These are phyloP conservation scores for Coemansia sp. DNA, from an alignment of 192 early-diverging fungal genomes.

Conservation along the genomic window DNA sequence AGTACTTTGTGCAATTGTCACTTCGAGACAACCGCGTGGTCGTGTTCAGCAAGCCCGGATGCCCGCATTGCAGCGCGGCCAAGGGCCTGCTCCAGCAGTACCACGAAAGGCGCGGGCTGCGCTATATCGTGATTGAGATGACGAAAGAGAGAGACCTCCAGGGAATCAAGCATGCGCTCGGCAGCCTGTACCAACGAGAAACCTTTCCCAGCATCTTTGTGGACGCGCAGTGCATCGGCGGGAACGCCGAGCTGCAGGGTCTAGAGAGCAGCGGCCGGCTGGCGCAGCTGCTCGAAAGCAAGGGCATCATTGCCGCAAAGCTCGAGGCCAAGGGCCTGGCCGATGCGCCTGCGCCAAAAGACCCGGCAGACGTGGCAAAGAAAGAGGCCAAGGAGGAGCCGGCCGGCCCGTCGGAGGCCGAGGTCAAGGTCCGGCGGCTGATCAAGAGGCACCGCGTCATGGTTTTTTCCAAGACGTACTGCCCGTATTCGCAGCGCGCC, in stretches of 20 bases:
- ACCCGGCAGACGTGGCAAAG: not conserved
- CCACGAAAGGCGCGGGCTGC: conserved; percentile 23
- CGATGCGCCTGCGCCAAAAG: not conserved
- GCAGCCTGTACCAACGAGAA: conserved; percentile 54
- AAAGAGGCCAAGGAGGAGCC: not conserved
- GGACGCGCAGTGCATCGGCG: conserved; percentile 60
- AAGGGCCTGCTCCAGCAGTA: conserved; percentile 52
- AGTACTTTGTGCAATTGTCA: conserved; percentile 19
- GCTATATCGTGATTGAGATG: conserved; percentile 54
- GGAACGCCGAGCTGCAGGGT: conserved; percentile 51
- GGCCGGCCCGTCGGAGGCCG: conserved; percentile 10
- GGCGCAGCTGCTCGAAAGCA: conserved; percentile 41
- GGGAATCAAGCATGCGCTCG: conserved; percentile 54
- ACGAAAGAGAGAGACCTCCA: conserved; percentile 37
- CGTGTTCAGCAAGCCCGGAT: conserved; percentile 73
- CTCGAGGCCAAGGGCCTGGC: not conserved
- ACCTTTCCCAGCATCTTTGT: conserved; percentile 69
- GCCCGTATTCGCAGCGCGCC: conserved; percentile 66
- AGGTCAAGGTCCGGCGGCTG: conserved; percentile 26
- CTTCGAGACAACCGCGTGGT: conserved; percentile 26
- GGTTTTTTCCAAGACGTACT: conserved; percentile 78
- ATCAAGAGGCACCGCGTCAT: conserved; percentile 46
- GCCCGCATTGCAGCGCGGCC: conserved; percentile 64
- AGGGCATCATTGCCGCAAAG: conserved; percentile 5
- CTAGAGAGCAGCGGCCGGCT: conserved; percentile 43